Percentiles rank a stretch among this genome's conserved stretches.
phyloP scores from a whole-genome alignment of 202 grass and related monocot species.

The Cymbopogon flexuosus region DNA sequence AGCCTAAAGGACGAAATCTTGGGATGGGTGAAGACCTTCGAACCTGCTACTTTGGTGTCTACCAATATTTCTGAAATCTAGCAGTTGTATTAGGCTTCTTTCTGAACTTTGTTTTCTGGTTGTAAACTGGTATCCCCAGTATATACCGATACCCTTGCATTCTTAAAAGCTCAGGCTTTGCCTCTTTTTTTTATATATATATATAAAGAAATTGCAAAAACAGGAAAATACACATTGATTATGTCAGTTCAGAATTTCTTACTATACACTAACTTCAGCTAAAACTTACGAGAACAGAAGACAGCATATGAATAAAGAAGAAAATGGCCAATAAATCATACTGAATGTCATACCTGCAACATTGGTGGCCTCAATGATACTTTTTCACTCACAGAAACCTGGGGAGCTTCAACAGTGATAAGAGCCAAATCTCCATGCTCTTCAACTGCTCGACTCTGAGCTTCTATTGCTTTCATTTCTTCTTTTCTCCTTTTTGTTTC shows the following conservation, averaged over 20 bases:
- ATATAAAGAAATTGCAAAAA: conserved; percentile 14
- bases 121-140: too few species aligned
- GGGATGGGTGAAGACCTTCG: too few species aligned
- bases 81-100: too few species aligned
- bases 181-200: background rate
- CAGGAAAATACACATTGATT: background rate
- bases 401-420: conserved; percentile 74
- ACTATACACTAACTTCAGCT: background rate
- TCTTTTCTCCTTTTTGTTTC: conserved; percentile 94
- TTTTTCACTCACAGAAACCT: conserved; percentile 63
- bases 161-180: too few species aligned
- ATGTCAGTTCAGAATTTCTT: background rate
- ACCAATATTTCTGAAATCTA: too few species aligned
- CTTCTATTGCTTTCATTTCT: conserved; percentile 95
- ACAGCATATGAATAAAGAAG: conserved; percentile 1
- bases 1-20: too few species aligned
- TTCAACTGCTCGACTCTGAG: conserved; percentile 60
- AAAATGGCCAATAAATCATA: conserved; percentile 10
- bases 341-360: conserved; percentile 65
- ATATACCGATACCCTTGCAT: too few species aligned
- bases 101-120: too few species aligned
- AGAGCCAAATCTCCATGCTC: conserved; percentile 92
- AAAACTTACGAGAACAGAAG: background rate
- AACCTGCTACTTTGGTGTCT: too few species aligned
- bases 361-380: conserved; percentile 85